Evolutionary conservation across 2,329 filamentous ascomycete genomes (phyloP), one percentile per base, ranked within the genome.

Genomic region (Nigrospora sphaerica): DNA sequence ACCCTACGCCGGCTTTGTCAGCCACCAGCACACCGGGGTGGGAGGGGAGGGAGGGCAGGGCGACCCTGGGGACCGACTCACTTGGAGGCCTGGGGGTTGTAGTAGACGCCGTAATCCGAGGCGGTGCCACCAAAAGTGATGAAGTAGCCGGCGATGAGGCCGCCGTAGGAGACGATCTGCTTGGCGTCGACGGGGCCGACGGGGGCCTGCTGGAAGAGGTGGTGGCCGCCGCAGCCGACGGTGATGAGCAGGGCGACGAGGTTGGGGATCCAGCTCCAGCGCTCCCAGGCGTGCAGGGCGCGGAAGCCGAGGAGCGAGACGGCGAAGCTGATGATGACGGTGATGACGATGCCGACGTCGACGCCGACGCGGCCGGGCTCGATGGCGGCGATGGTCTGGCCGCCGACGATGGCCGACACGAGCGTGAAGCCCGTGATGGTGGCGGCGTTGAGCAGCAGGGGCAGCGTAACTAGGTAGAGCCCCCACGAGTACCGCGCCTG

Each of bases 401-500:
- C 79, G 39, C 75, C 76, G 39, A 81, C 71, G 17, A 82, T 71
- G 28, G 72, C 68, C n/a, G 73, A 72, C 35, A 81, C 65, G 19
- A 82, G 68, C 3, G 73, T 73, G 59, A 81, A 82, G 3, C 78
- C 78, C 1, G 73, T 78, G 6, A 81, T 63, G 0, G 77, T 81
- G 12, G 75, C 75, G 3, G 78, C 69, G 46, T 80, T 81, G 5
- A 81, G 60, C 13, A 81, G 54, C 9, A 78, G 64, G 2, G 77
- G 68, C 4, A 81, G 58, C 0, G 67, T 71, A 16, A 74, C 71
- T 10, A 78, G 64, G 58, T 78, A 77, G 14, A 70, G 75, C 67
- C 77, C 77, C 55, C 80, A 83, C 0, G 74, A 73, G 59, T 80
- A 83, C 31, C 79, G 69, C n/a, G 79, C 77, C 53, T 80, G 77